Evolutionary conservation across 306 rosid genomes (phyloP), one percentile per base, ranked within the genome.

Genomic region (Datisca glomerata): DNA sequence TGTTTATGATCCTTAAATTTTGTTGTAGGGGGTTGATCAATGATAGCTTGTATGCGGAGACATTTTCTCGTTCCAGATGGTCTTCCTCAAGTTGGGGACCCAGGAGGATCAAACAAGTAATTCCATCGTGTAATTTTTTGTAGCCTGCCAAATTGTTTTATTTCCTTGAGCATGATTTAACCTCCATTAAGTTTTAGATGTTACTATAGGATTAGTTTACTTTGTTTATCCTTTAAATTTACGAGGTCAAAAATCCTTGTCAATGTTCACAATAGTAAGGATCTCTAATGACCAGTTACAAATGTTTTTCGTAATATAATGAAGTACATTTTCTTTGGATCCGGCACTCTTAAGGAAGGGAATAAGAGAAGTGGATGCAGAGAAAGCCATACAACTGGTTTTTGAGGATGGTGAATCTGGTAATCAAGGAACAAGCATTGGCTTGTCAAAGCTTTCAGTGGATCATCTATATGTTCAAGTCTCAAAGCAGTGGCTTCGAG

Each of bases 21-120:
- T 43, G 62, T 47, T 57, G 56, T 58, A 89, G 98, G 57, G 96
- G 98, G 64, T 71, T 72, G 39, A 73, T 91, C 75, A 80, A 74
- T 4, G 82, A 74, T 20, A 56, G 59, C 40, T 48, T 66, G 71
- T 70, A 64, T 47, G 82, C 71, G 15, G 82, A 70, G 55, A 56
- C 79, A 44, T 84, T 47, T 70, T 75, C 79, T 61, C 86, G 57
- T 45, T 75, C 98, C 29, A 80, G 86, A 78, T 91, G 92, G 98
- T 66, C 92, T 68, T 75, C 78, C 12, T 91, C 74, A 49, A 80
- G 72, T 48, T 84, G 98, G 98, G 98, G 98, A 52, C 98, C 96
- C 20, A 69, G 70, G 70, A 61, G 86, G 42, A 75, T 80, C 65
- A 80, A 80, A 65, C 84, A 70, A 48, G 97, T 77, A 66, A 70